A percentile compares a stretch with the other conserved stretches of the same genome.
Evolutionary conservation across 2,329 filamentous ascomycete genomes (phyloP).

Genomic region (Penicillium sclerotiorum): DNA sequence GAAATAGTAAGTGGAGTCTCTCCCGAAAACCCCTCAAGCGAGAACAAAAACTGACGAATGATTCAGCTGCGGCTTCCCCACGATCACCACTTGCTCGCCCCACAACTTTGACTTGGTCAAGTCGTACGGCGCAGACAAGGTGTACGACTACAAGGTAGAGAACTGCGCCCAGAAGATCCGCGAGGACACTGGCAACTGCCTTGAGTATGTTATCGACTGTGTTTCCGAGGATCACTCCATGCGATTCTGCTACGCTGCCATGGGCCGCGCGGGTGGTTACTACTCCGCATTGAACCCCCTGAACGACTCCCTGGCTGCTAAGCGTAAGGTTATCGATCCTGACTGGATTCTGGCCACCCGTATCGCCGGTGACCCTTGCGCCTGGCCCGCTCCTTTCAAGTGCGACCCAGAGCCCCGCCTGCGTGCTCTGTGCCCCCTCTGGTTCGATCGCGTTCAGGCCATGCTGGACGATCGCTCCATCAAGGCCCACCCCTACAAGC

Average conservation of each 20-base stretch:
- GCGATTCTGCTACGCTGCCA: constrained; percentile 40
- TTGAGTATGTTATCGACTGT: constrained; percentile 50
- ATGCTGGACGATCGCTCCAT: not conserved
- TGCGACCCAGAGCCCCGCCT: not conserved
- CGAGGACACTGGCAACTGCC: constrained; percentile 40
- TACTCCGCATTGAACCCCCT: not conserved
- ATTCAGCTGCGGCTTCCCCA: constrained; percentile 38
- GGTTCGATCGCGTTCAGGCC: not conserved
- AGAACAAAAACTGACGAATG: not conserved
- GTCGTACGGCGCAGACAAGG: constrained; percentile 46
- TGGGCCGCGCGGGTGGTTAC: constrained; percentile 38
- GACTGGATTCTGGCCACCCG: constrained; percentile 4
- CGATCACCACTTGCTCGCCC: constrained; percentile 52
- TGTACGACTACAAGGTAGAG: constrained; percentile 50
- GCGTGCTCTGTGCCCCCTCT: not conserved
- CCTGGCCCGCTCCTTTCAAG: not conserved
- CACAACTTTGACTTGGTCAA: constrained; percentile 47
- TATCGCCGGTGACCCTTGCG: not conserved
- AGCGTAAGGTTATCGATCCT: constrained; percentile 1
- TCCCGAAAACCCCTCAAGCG: too few species aligned
- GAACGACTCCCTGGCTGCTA: not conserved
- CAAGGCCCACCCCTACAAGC: not conserved
- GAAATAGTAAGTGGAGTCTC: not conserved
- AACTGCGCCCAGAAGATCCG: constrained; percentile 42
- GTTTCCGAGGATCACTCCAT: constrained; percentile 40